Base-by-base conservation (phyloP, 768 basidiomycete genomes). In the Termitomyces eurrhizus region DNA sequence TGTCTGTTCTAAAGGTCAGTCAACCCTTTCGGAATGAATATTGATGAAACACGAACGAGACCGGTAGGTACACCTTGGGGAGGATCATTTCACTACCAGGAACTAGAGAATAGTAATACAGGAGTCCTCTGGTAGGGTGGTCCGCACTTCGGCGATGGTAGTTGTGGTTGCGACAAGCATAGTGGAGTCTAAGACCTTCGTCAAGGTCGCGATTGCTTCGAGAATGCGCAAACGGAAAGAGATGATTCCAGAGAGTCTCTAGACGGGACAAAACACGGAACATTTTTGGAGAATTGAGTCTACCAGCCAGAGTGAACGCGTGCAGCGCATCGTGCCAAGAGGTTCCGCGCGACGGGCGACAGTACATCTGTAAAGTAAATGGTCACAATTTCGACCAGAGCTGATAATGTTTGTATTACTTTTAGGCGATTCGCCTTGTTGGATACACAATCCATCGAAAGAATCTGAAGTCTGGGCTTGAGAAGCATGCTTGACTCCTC, bases 41-140 rank as follows among this genome's bases (percentile, higher is more conserved):
- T 24, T 6, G 3, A 16, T 21, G 26, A 36, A 58, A 54, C n/a
- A 70, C 73, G 53, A 35, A 74, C 73, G 68, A 64, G 49, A 73
- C 72, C 14, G 73, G 73, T 26, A 74, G 55, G 51, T 74, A 74
- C 13, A 74, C 64, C 57, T 74, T 74, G 4, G 73, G 73, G 37
- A 70, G 67, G 7, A 73, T 66, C 46, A 65, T 67, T 37, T 66
- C 62, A 32, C 64, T 67, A 1, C 69, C 69, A 39, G 73, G 68
- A 55, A 68, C 63, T 0, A 74, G 62, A 14, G 70, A 72, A 52
- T 72, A 74, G 56, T 74, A 74, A 54, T 68, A 74, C 7, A 74
- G 60, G 11, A 72, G 61, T 4, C 71, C 71, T 12, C 67, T 63
- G 12, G 67, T 62, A 36, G 72, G 69, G 52, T 71, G 73, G 32